phyloP scores from a whole-genome alignment of 164 flowering plant genomes.

The Magnolia officinalis region DNA sequence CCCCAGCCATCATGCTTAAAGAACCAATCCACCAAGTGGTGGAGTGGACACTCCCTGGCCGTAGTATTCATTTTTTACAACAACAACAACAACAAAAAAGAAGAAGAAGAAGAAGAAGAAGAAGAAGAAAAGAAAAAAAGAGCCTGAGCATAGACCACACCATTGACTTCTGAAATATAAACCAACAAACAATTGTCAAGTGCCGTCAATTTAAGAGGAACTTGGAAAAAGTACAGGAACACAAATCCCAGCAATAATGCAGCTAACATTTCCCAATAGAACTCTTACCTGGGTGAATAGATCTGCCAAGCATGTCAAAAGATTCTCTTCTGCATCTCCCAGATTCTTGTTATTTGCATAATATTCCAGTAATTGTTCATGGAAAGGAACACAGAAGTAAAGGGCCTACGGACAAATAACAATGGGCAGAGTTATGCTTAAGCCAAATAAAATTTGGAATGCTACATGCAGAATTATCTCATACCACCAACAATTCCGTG shows the following conservation, averaged over 20 bases:
- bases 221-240: neutral
- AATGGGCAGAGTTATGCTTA: neutral
- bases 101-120: neutral
- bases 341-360: slow-evolving; percentile 62
- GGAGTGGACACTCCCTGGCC: no score
- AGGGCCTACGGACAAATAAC: slow-evolving; percentile 54
- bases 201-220: neutral
- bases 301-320: slow-evolving; percentile 91
- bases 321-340: slow-evolving; percentile 85
- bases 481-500: no score
- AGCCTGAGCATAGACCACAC: neutral
- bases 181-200: neutral
- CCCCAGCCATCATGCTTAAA: no score
- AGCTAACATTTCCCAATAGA: neutral
- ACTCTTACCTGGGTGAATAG: slow-evolving; percentile 72
- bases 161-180: neutral
- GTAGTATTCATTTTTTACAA: no score
- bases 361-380: slow-evolving; percentile 88
- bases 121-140: neutral
- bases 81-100: no score
- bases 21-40: no score
- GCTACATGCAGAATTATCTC: no score
- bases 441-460: neutral
- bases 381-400: slow-evolving; percentile 94
- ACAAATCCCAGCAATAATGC: neutral